Base-by-base conservation (phyloP, 1,284 basidiomycete species). In the Pulveroboletus sp. region DNA sequence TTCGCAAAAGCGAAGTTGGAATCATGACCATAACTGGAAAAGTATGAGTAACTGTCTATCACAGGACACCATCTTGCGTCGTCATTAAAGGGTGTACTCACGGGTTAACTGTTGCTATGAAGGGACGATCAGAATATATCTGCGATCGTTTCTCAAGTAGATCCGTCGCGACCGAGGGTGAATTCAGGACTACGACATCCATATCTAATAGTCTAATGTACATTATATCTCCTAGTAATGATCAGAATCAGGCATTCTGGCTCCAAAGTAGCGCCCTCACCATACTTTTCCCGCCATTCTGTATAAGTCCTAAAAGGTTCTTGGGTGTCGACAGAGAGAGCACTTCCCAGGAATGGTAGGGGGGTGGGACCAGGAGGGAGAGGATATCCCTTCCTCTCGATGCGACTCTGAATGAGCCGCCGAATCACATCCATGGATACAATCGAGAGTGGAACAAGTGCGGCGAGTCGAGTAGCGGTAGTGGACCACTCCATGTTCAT, bases 111-210 rank as follows among this genome's bases (percentile, higher is more conserved):
- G 58, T 56, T 1, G 61, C 54, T 29, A 68, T 50, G 45, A 42
- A 52, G 12, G 67, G 67, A 7, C 67, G 64, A 43, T 62, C 43
- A 1, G 67, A 69, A 43, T 67, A 68, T 39, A 59, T 51, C 8
- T 44, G 55, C 3, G 67, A 63, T 35, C 67, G 58, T 38, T 59
- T 65, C 17, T 69, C 65, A 5, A 66, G 53, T 5, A 68, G 33
- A 1, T 67, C 63, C n/a, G 24, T 28, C 4, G 52, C 49, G 5
- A 54, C 58, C 4, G 53, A 49, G 20, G 24, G 43, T 0, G 65
- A 57, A 24, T 67, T 69, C 18, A 69, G 35, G 39, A 66, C 44
- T 2, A 67, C 45, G 9, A 68, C 61, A 14, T 70, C 65, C 52
- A 45, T 55, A 18, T 44, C 58, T 45, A 70, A 42, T 22, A 67